Evolutionary conservation across 176 grass and related monocot species (phyloP).

Genomic region (Ampelocalamus luodianensis): DNA sequence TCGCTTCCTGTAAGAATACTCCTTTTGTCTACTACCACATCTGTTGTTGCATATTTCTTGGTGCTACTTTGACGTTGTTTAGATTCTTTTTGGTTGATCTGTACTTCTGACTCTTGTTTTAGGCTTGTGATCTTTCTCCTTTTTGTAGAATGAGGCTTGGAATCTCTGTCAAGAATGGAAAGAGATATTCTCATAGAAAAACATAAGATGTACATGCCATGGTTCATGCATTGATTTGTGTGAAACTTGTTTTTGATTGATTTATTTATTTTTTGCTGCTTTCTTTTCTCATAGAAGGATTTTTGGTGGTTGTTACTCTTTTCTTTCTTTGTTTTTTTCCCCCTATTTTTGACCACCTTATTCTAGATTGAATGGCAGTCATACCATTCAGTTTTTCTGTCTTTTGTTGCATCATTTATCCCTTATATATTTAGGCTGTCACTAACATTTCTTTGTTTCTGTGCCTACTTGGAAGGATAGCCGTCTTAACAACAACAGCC

Average conservation of each 20-base stretch:
- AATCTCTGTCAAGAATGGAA: slow-evolving; percentile 31
- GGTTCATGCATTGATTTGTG: not conserved
- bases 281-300: slow-evolving; percentile 3
- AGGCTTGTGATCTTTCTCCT: slow-evolving; percentile 4
- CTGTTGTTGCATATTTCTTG: not conserved
- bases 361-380: slow-evolving; percentile 14
- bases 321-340: not conserved
- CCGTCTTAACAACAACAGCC: slow-evolving; percentile 83
- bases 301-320: slow-evolving; percentile 25
- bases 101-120: slow-evolving; percentile 9
- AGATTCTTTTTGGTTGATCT: slow-evolving; percentile 27
- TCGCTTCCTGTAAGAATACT: slow-evolving; percentile 73
- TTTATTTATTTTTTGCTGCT: not conserved
- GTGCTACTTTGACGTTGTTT: slow-evolving; percentile 32
- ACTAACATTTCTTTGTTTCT: slow-evolving; percentile 40
- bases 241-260: slow-evolving; percentile 1
- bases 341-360: slow-evolving; percentile 22
- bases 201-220: slow-evolving; percentile 23
- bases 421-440: slow-evolving; percentile 24
- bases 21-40: slow-evolving; percentile 15
- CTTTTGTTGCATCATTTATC: not conserved
- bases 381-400: not conserved
- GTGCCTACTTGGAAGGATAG: slow-evolving; percentile 62
- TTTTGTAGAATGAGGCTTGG: not conserved
- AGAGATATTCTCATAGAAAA: not conserved